phyloP scores from a whole-genome alignment of 1,139 yeast species.

The Pichia sp. region DNA sequence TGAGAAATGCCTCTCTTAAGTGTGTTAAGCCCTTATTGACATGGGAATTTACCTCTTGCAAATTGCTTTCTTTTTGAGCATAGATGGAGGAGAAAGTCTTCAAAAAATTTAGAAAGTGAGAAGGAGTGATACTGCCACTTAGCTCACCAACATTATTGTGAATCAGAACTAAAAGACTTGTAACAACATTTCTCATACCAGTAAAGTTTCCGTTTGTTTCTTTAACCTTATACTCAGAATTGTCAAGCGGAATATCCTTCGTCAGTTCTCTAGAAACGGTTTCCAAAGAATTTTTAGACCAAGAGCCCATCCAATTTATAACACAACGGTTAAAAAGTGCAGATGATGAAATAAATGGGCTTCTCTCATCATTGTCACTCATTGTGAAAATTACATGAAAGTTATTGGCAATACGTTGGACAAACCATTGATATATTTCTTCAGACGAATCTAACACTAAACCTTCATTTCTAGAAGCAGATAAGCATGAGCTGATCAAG shows the following conservation, averaged over 20 bases:
- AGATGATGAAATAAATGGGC: conserved; percentile 65
- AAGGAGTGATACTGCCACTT: conserved; percentile 38
- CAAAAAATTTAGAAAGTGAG: conserved; percentile 52
- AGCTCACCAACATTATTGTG: conserved; percentile 32
- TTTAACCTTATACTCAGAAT: conserved; percentile 39
- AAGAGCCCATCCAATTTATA: conserved; percentile 83
- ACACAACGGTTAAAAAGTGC: conserved; percentile 92
- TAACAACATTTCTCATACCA: conserved; percentile 42
- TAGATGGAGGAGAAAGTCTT: conserved; percentile 45
- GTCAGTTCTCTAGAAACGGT: conserved; percentile 45
- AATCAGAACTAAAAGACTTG: conserved; percentile 45
- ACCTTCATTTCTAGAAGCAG: conserved; percentile 59
- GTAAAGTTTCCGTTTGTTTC: conserved; percentile 21
- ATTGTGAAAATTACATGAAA: conserved; percentile 82
- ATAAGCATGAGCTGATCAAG: conserved; percentile 55
- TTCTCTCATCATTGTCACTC: conserved; percentile 45
- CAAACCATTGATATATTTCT: conserved; percentile 75
- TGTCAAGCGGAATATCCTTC: conserved; percentile 48
- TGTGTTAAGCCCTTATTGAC: conserved; percentile 70
- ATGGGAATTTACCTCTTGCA: conserved; percentile 71
- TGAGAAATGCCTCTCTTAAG: conserved; percentile 70
- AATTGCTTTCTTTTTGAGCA: conserved; percentile 39
- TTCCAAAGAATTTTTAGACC: conserved; percentile 52
- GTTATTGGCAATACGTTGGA: conserved; percentile 59
- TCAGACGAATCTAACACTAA: conserved; percentile 62